Base-by-base conservation (phyloP, 495 filamentous ascomycete genomes). In the Articulospora tetracladia region DNA sequence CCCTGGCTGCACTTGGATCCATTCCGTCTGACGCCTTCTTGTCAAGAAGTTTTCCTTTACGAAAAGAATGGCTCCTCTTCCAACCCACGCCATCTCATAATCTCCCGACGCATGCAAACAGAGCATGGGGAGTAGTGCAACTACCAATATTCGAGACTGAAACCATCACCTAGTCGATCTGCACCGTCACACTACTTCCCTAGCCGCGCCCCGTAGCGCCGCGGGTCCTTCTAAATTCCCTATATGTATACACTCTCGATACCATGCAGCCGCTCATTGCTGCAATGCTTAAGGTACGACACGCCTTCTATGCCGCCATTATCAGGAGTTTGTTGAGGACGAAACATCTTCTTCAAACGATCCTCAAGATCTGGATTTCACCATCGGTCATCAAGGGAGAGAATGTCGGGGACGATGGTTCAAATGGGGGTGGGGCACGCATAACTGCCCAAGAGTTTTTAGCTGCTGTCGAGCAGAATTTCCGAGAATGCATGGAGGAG, bases 301-400 rank as follows among this genome's bases (percentile, higher is more conserved):
- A 66, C 55, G 64, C 61, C 52, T 65, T 66, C 58, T 63, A 56
- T 41, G 63, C 66, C 26, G 63, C 66, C 55, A 63, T 76, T 32
- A 69, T 69, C 77, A 76, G 49, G 71, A 77, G 77, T 58, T 72
- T 82, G 46, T 68, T 81, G 28, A 74, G 79, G 46, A 79, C 77
- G 57, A 77, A 74, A 66, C 78, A 78, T 20, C 68, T 83, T 56
- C 62, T 83, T n/a, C 74, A 78, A 58, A 74, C 77, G 26, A 66
- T 83, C 15, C 68, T 83, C 30, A 70, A 75, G 53, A 76, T 76
- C 54, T 83, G 79, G 79, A 68, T 78, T 41, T 73, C 71, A 34
- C 76, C 73, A 23, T 65, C 68, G 44, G 53, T 73, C 20, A 52
- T 76, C 20, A 70, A 70, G 44, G 62, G 65, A 4, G 69, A 76